Conservation (phyloP, 2,329 filamentous ascomycete genomes). For the Colletotrichum phormii region DNA sequence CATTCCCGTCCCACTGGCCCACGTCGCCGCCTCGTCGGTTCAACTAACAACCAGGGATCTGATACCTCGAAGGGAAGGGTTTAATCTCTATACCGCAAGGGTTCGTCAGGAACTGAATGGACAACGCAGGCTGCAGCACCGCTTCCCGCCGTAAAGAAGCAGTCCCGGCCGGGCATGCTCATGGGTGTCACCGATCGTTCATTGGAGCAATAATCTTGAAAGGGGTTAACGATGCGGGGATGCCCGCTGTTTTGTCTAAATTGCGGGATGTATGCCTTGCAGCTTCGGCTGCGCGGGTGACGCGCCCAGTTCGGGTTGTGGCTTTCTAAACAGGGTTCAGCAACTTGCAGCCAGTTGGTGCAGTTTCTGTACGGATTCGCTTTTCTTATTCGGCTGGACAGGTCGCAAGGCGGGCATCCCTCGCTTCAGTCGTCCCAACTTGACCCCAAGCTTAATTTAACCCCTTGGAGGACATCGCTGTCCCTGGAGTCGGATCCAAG, state of each 20-base stretch:
- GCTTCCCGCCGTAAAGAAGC: background rate
- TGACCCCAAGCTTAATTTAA: slow-evolving; percentile 29
- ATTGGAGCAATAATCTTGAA: slow-evolving; percentile 34
- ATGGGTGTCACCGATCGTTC: background rate
- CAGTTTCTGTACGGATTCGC: background rate
- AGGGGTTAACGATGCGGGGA: slow-evolving; percentile 28
- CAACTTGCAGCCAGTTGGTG: background rate
- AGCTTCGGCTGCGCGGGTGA: slow-evolving; percentile 14
- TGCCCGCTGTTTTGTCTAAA: slow-evolving; percentile 32
- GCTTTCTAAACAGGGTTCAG: background rate
- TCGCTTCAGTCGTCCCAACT: slow-evolving; percentile 7
- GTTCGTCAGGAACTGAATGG: background rate
- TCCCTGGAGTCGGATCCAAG: background rate
- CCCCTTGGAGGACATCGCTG: slow-evolving; percentile 9
- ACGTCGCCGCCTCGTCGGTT: slow-evolving; percentile 25
- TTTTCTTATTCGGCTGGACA: background rate
- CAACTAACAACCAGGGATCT: background rate
- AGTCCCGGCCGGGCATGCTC: background rate
- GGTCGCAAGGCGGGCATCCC: background rate
- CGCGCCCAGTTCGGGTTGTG: background rate
- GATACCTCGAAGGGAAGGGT: background rate
- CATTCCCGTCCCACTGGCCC: slow-evolving; percentile 16
- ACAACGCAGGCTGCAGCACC: background rate
- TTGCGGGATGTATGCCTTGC: slow-evolving; percentile 36
- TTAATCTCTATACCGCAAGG: slow-evolving; percentile 23